Evolutionary conservation across 2,329 filamentous ascomycete species (phyloP), one percentile per base, ranked within the genome.

Genomic region (Seiridium unicorne): DNA sequence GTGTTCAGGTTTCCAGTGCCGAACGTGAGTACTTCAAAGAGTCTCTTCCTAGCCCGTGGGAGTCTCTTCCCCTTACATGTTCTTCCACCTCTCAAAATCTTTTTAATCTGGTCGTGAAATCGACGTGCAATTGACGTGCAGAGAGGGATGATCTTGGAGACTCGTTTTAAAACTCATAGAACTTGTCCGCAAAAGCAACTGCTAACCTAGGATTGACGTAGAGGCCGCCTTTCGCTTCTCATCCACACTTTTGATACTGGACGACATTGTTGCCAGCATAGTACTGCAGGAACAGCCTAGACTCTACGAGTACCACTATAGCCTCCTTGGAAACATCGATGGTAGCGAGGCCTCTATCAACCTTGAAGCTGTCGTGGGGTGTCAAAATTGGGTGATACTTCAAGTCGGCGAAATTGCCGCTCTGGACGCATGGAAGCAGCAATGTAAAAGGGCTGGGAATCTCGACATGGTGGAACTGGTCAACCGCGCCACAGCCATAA

Each of bases 201-300:
- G 18, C 18, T 26, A 26, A 26, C 18, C 18, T 26, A 26, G 18
- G 18, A 26, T 26, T 26, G 18, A 26, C 2, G 18, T 26, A 26
- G 18, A 75, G 60, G 70, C 69, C 10, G 72, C 72, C 3, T 73
- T 76, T 58, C 67, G 65, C 26, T 76, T 77, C 64, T 75, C 70
- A 3, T 66, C 72, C 4, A 61, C 73, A 1, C 60, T 74, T 5
- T 40, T 76, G 8, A 61, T 76, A 51, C 65, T 74, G 1, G 70
- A 73, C 57, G 74, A 76, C 47, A 70, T 75, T 40, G 65, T 76
- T 51, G 70, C 73, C 3, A 72, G 72, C 62, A 75, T 72, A 4
- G 60, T 66, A 2, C 69, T 71, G 9, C 66, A 68, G 34, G 65
- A 72, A 35, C 57, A 66, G 32, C 74, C 75, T 3, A 67, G 56